phyloP scores from a whole-genome alignment of 805 yeast species.

The Teunomyces gatunensis region DNA sequence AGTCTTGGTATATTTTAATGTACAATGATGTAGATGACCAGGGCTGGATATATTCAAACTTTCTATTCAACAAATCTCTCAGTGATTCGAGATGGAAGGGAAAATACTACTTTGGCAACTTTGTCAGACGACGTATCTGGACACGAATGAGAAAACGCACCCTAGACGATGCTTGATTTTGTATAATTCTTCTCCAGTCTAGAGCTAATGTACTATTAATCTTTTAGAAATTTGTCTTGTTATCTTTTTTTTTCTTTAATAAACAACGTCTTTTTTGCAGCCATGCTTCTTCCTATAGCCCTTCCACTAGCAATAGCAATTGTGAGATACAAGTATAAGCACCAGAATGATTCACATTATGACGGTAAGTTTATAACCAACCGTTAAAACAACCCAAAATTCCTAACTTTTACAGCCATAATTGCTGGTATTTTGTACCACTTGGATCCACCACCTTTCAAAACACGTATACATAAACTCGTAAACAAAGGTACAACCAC shows the following conservation, averaged over 20 bases:
- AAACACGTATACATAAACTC: neutral
- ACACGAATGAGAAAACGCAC: conserved; percentile 32
- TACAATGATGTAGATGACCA: conserved; percentile 70
- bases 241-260: neutral
- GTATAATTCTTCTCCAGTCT: too few species aligned
- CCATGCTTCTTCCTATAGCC: neutral
- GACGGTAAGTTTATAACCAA: neutral
- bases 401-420: neutral
- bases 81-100: conserved; percentile 59
- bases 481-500: neutral
- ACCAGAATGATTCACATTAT: neutral
- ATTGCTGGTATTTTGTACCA: neutral
- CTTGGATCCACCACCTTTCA: neutral
- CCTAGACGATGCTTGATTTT: too few species aligned
- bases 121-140: conserved; percentile 71
- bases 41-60: conserved; percentile 75
- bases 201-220: too few species aligned
- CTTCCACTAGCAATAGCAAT: conserved; percentile 4
- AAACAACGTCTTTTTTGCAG: neutral
- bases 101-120: conserved; percentile 52
- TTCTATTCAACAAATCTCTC: conserved; percentile 35
- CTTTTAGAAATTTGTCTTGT: neutral
- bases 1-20: conserved; percentile 73
- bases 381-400: too few species aligned
- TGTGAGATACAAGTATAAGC: conserved; percentile 1